These are phyloP conservation scores for Trametes meyenii DNA, from an alignment of 768 basidiomycete genomes.

Conservation along the genomic window DNA sequence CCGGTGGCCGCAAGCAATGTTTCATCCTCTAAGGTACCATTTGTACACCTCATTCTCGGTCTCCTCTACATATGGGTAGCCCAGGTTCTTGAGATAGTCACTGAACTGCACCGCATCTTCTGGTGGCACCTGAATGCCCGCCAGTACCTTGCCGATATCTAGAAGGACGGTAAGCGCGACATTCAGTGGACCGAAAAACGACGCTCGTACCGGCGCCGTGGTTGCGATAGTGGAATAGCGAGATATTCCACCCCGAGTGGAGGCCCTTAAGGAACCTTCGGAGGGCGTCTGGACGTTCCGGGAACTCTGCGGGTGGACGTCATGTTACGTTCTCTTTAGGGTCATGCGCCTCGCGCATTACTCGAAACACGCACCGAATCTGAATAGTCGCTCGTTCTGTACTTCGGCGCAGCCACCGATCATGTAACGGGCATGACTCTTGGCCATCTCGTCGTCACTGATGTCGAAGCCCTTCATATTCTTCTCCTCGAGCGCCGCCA, in stretches of 20 bases:
- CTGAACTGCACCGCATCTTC: slow-evolving; percentile 68
- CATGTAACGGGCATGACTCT: slow-evolving; percentile 93
- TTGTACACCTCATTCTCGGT: slow-evolving; percentile 87
- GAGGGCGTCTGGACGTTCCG: slow-evolving; percentile 90
- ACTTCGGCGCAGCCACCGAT: slow-evolving; percentile 84
- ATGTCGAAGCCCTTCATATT: slow-evolving; percentile 90
- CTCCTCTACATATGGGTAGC: slow-evolving; percentile 91
- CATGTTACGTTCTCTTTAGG: background rate
- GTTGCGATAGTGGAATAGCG: slow-evolving; percentile 96
- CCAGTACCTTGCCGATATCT: slow-evolving; percentile 93
- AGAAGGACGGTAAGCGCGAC: slow-evolving; percentile 3
- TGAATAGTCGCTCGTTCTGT: slow-evolving; percentile 83
- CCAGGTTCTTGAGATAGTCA: slow-evolving; percentile 73
- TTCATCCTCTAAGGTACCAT: slow-evolving; percentile 58
- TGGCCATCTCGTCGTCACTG: slow-evolving; percentile 93
- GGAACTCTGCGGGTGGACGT: slow-evolving; percentile 71
- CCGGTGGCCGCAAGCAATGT: background rate
- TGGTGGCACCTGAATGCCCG: slow-evolving; percentile 89
- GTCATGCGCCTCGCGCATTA: background rate
- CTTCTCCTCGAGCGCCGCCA: slow-evolving; percentile 58
- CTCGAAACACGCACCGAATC: slow-evolving; percentile 73
- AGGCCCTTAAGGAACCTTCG: slow-evolving; percentile 87
- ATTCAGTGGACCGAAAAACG: background rate
- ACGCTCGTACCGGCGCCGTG: slow-evolving; percentile 81
- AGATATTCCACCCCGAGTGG: slow-evolving; percentile 89